These are phyloP conservation scores for Andrographis paniculata DNA, from an alignment of 305 asterid genomes.

Conservation along the genomic window DNA sequence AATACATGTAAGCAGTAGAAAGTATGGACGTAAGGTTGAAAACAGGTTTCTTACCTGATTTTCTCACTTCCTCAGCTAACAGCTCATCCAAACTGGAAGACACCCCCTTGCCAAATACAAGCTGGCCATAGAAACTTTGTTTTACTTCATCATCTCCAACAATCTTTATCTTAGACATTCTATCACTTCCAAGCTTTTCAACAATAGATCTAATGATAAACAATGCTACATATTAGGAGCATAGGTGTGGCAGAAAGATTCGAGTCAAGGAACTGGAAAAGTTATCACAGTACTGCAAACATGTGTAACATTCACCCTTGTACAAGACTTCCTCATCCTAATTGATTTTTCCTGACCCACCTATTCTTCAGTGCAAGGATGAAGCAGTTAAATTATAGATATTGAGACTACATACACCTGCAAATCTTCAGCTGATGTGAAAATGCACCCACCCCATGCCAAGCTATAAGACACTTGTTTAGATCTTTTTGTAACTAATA, in stretches of 20 bases:
- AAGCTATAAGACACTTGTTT: neutral
- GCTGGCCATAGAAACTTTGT: slow-evolving; percentile 74
- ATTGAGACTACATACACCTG: no score
- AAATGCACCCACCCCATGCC: neutral
- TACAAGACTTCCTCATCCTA: neutral
- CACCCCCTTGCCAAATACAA: slow-evolving; percentile 68
- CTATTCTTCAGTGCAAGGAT: neutral
- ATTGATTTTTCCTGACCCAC: no score
- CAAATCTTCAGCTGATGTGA: no score
- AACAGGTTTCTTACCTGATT: slow-evolving; percentile 56
- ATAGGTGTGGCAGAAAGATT: slow-evolving; percentile 8
- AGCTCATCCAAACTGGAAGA: slow-evolving; percentile 76
- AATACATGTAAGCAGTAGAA: neutral
- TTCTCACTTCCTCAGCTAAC: slow-evolving; percentile 70
- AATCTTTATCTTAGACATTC: slow-evolving; percentile 48
- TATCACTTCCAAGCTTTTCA: slow-evolving; percentile 70
- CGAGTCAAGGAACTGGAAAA: no score
- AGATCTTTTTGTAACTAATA: neutral
- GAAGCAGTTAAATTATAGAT: no score
- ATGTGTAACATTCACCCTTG: neutral
- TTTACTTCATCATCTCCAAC: slow-evolving; percentile 68
- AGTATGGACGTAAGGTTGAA: neutral
- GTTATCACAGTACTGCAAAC: no score
- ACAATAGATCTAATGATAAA: slow-evolving; percentile 47
- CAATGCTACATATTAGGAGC: slow-evolving; percentile 6